Evolutionary conservation across 176 grass and related monocot species (phyloP).

Genomic region (Chloris gayana): DNA sequence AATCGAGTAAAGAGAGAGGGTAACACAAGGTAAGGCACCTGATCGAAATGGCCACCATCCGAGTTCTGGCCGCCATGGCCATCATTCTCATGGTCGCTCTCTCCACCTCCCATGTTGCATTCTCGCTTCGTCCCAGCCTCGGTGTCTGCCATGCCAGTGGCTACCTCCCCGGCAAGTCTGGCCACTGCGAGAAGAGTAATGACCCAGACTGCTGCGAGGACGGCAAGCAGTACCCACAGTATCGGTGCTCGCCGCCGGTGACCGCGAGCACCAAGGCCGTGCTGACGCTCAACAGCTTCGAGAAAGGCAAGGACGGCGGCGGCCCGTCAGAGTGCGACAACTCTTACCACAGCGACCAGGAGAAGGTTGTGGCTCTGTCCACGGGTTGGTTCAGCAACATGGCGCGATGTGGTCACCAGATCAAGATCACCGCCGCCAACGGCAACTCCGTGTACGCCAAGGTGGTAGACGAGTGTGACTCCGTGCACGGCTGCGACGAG

Average conservation of each 20-base stretch:
- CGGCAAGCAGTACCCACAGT: conserved; percentile 37
- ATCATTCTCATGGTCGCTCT: conserved; percentile 25
- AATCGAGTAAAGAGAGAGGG: not conserved
- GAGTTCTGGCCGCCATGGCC: conserved; percentile 7
- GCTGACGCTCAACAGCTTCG: conserved; percentile 40
- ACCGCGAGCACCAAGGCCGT: conserved; percentile 10
- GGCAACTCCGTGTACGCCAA: conserved; percentile 44
- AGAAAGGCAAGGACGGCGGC: conserved; percentile 33
- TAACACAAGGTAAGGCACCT: not conserved
- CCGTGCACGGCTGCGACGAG: conserved; percentile 38
- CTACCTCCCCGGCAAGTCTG: conserved; percentile 35
- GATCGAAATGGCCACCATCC: conserved; percentile 4
- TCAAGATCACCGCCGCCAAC: conserved; percentile 24
- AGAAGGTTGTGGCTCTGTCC: conserved; percentile 39
- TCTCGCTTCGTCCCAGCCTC: conserved; percentile 6
- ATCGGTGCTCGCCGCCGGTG: conserved; percentile 37
- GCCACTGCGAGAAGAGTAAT: conserved; percentile 22
- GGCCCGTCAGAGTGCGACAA: conserved; percentile 33
- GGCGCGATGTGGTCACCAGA: conserved; percentile 33
- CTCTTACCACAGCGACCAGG: not conserved
- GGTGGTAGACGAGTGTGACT: conserved; percentile 61
- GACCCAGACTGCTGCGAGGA: conserved; percentile 20
- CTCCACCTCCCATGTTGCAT: conserved; percentile 20
- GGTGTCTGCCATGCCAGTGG: conserved; percentile 42
- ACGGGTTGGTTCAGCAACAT: conserved; percentile 41